Base-by-base conservation (phyloP, 257 asterid genomes). In the Solanum corneliomulleri region DNA sequence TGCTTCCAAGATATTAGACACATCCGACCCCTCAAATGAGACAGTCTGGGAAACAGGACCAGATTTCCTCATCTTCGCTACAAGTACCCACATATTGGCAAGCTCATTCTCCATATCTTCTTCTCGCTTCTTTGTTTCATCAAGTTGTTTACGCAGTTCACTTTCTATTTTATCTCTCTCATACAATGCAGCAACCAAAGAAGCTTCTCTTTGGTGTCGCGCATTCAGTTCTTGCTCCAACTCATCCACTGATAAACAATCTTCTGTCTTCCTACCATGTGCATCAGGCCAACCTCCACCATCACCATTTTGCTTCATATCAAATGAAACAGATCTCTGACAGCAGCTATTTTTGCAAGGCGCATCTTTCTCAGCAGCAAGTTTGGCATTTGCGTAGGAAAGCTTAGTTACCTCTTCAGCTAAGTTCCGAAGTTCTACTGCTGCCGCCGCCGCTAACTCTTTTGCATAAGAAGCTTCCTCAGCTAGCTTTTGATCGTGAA, bases 361-460 rank as follows among this genome's bases (percentile, higher is more conserved):
- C 20, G 72, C 44, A 56, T 88, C 92, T 89, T 87, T 92, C 25
- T 91, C 87, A 86, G 92, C 91, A 75, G 69, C 83, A 88, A 94
- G 95, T 90, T 90, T 91, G 88, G 95, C 96, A 47, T 95, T 94
- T 87, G 92, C 92, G 88, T 94, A 95, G 87, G 98, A 94, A 85
- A 95, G 97, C 86, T 93, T 94, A 6, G 95, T 93, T 70, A 94
- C 96, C 91, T 95, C 98, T 89, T 91, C 96, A 42, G 98, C 98
- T 88, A 95, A 89, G 91, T 92, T 94, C 42, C 93, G 94, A 68
- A 95, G 98, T 92, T 95, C 98, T 64, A 92, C 95, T 87, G 98
- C 98, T 41, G 98, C 98, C 15, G 96, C 98, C 29, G 95, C 91
- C 11, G 98, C 98, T 29, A 95, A 93, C 88, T 95, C 97, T 89